Percentiles rank a stretch among this genome's conserved stretches.
Conservation (phyloP, 805 yeast genomes). For the Ogataea minuta region DNA sequence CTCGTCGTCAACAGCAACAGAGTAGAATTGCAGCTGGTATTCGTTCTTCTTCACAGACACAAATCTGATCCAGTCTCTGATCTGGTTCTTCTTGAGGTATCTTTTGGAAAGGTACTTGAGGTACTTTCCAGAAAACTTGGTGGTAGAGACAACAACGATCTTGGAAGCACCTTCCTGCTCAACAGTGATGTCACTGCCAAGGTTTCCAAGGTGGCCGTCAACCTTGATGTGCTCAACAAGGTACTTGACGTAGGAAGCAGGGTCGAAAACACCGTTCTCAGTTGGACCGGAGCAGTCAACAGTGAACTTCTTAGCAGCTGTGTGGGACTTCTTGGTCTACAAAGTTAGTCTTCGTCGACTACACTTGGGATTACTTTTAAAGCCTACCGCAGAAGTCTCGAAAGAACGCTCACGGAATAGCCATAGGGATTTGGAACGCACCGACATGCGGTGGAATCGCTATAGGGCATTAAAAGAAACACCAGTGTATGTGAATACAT, state of each 20-base stretch:
- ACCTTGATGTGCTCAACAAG: slow-evolving; percentile 99
- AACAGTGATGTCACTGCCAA: slow-evolving; percentile 91
- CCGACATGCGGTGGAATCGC: slow-evolving; percentile 25
- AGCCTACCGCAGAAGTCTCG: slow-evolving; percentile 24
- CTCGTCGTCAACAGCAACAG: slow-evolving; percentile 91
- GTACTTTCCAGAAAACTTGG: slow-evolving; percentile 99
- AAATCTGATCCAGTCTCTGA: slow-evolving; percentile 99
- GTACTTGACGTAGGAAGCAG: slow-evolving; percentile 96
- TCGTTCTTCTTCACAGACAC: slow-evolving; percentile 93
- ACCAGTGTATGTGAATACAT: slow-evolving; percentile 23
- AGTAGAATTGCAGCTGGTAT: slow-evolving; percentile 98
- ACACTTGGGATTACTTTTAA: slow-evolving; percentile 11
- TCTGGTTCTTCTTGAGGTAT: slow-evolving; percentile 99
- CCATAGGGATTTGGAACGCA: slow-evolving; percentile 14
- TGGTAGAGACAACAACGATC: slow-evolving; percentile 82
- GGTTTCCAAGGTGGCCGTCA: slow-evolving; percentile 94
- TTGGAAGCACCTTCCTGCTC: slow-evolving; percentile 84
- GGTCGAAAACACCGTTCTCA: slow-evolving; percentile 96
- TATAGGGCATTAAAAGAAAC: slow-evolving; percentile 28
- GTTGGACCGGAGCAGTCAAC: slow-evolving; percentile 97
- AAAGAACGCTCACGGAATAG: slow-evolving; percentile 14
- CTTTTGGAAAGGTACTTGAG: slow-evolving; percentile 99
- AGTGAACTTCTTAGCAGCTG: slow-evolving; percentile 83
- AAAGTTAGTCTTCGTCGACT: slow-evolving; percentile 7
- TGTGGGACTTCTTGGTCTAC: slow-evolving; percentile 72